Percentiles rank a stretch among this genome's conserved stretches.
Evolutionary conservation across 257 asterid genomes (phyloP).

Genomic region (Penstemon eatonii): DNA sequence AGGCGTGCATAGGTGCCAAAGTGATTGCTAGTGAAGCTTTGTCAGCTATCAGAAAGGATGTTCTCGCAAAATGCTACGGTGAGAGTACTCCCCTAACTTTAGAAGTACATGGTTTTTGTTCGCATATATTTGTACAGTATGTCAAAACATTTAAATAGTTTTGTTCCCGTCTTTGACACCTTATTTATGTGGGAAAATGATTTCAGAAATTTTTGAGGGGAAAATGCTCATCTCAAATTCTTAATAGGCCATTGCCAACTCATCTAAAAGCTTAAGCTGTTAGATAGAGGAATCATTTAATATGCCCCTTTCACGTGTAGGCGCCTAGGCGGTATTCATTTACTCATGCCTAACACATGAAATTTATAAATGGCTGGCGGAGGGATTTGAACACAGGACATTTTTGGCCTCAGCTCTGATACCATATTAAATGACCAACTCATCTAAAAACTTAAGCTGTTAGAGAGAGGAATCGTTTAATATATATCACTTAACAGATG

Average conservation of each 20-base stretch:
- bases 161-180: not conserved
- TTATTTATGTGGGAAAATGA: not conserved
- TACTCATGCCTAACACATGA: no score
- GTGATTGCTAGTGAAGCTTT: slow-evolving; percentile 97
- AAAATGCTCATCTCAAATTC: not conserved
- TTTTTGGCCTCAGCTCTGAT: no score
- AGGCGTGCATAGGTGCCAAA: slow-evolving; percentile 97
- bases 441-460: no score
- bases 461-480: no score
- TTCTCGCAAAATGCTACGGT: slow-evolving; percentile 98
- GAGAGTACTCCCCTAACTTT: slow-evolving; percentile 34
- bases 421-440: no score
- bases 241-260: no score
- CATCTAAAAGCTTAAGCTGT: no score
- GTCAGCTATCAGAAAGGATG: slow-evolving; percentile 97
- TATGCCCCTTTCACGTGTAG: no score
- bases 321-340: no score
- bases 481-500: not conserved
- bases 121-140: not conserved
- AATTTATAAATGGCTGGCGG: no score
- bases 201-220: not conserved
- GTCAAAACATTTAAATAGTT: not conserved
- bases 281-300: no score
- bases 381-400: no score
- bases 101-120: slow-evolving; percentile 8